These are phyloP conservation scores for Fusarium nelsonii DNA, from an alignment of 2,329 filamentous ascomycete species.

Conservation along the genomic window DNA sequence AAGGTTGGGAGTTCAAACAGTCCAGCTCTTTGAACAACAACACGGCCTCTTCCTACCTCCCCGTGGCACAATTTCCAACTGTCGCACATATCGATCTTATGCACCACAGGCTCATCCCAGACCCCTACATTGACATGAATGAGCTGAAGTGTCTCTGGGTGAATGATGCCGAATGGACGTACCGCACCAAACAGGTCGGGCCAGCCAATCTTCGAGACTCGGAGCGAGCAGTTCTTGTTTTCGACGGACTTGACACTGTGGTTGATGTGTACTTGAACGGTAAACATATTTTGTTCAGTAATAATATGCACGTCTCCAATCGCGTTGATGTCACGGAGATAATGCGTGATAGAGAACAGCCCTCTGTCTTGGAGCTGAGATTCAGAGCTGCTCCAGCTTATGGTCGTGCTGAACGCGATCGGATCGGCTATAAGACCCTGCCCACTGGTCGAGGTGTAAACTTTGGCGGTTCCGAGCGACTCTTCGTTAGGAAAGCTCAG, in stretches of 20 bases:
- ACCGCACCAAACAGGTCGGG: not conserved
- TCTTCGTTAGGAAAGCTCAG: conserved; percentile 4
- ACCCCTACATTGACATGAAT: conserved; percentile 16
- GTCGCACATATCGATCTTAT: conserved; percentile 10
- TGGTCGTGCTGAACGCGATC: not conserved
- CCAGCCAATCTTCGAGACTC: accelerated
- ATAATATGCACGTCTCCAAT: not conserved
- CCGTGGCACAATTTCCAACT: not conserved
- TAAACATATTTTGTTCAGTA: not conserved
- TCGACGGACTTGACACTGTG: conserved; percentile 12
- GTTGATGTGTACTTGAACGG: not conserved
- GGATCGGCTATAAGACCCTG: conserved; percentile 3
- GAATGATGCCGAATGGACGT: conserved; percentile 6
- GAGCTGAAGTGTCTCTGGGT: conserved; percentile 17
- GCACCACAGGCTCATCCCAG: not conserved
- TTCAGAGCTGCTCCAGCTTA: conserved; percentile 10
- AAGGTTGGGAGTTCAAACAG: conserved; percentile 16
- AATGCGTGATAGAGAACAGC: accelerated
- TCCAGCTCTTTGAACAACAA: not conserved
- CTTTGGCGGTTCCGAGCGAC: conserved; percentile 9
- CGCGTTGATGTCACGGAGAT: not conserved
- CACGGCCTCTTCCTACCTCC: not conserved
- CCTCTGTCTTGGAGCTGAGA: not conserved
- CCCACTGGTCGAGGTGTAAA: not conserved
- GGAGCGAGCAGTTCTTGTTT: not conserved